phyloP scores from a whole-genome alignment of 208 protist genomes.

The Leishmania tarentolae region DNA sequence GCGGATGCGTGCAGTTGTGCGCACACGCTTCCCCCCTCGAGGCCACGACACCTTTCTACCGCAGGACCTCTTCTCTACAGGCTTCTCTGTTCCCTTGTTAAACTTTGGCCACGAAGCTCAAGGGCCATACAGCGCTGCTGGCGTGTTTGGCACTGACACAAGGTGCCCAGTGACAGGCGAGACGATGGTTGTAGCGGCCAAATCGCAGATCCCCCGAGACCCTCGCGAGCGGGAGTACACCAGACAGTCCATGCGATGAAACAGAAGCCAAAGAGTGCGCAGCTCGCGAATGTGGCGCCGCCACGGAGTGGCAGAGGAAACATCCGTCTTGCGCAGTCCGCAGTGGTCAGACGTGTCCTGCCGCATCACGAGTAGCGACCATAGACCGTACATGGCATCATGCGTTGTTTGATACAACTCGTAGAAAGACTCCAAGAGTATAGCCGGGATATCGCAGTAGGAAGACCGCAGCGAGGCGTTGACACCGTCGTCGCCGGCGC shows the following conservation, averaged over 20 bases:
- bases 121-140: neutral
- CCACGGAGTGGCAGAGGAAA: constrained; percentile 8
- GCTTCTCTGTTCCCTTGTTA: neutral
- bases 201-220: constrained; percentile 17
- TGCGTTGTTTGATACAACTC: constrained; percentile 45
- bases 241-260: constrained; percentile 35
- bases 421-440: constrained; percentile 38
- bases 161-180: constrained; percentile 30
- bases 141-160: neutral
- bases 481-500: too few relatives aligned
- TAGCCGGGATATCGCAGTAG: constrained; percentile 22
- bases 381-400: constrained; percentile 50
- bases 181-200: constrained; percentile 22
- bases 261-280: constrained; percentile 28
- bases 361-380: constrained; percentile 45
- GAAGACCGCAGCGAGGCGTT: neutral
- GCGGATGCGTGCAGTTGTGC: neutral
- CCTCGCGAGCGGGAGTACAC: constrained; percentile 29
- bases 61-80: neutral
- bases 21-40: neutral
- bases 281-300: constrained; percentile 29
- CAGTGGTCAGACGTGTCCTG: constrained; percentile 29
- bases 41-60: too few relatives aligned
- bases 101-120: neutral
- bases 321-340: constrained; percentile 1